Conservation (phyloP, 2,329 filamentous ascomycete species). For the Exophiala dermatitidis region DNA sequence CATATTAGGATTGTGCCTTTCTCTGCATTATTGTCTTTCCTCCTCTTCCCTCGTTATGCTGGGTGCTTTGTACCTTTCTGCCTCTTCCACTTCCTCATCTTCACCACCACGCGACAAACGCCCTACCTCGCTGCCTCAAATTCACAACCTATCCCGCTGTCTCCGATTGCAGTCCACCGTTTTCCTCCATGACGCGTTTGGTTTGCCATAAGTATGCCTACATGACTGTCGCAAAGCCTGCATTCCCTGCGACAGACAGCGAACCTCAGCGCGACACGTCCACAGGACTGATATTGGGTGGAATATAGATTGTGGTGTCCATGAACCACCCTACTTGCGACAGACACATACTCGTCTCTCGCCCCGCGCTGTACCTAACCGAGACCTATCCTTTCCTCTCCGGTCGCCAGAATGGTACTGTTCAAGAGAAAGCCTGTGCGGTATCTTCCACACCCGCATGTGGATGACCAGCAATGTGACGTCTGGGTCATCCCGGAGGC, state of each 20-base stretch:
- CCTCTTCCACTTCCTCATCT: constrained; percentile 1
- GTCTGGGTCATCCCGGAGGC: constrained; percentile 89
- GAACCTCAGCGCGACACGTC: constrained; percentile 2
- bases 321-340: constrained; percentile 2
- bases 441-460: constrained; percentile 62
- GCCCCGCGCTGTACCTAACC: background rate
- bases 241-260: constrained; percentile 6
- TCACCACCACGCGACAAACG: constrained; percentile 10
- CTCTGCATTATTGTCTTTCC: constrained; percentile 12
- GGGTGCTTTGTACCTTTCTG: constrained; percentile 11
- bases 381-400: background rate
- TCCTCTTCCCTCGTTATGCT: constrained; percentile 19
- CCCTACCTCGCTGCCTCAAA: background rate
- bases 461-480: constrained; percentile 76
- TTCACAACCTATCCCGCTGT: constrained; percentile 5
- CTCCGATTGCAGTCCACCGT: constrained; percentile 3
- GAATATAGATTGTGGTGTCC: constrained; percentile 6
- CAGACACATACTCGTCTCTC: constrained; percentile 1
- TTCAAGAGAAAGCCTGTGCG: constrained; percentile 94
- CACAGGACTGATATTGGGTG: constrained; percentile 5
- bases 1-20: constrained; percentile 1
- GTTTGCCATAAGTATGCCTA: constrained; percentile 18
- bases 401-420: constrained; percentile 59
- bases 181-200: constrained; percentile 20
- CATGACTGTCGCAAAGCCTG: constrained; percentile 2